phyloP scores from a whole-genome alignment of 306 rosid species.

The Morella rubra region DNA sequence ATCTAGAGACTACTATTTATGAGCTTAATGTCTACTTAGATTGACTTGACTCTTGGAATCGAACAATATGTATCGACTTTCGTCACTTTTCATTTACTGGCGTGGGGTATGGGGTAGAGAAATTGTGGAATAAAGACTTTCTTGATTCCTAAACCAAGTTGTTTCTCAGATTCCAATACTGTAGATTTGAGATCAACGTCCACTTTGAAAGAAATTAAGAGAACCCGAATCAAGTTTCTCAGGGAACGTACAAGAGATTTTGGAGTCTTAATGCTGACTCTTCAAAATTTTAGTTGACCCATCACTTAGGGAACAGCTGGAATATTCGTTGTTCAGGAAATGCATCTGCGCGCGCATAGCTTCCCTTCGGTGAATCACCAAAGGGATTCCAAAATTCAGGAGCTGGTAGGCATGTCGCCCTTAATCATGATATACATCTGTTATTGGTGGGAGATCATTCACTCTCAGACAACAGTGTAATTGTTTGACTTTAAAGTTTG shows the following conservation, averaged over 20 bases:
- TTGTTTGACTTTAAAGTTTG: too few species aligned
- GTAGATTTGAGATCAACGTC: not conserved
- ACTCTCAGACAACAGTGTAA: too few species aligned
- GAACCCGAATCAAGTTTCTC: not conserved
- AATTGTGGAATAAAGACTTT: not conserved
- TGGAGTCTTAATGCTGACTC: conserved; percentile 48
- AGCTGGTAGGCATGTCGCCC: too few species aligned
- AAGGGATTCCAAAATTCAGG: too few species aligned
- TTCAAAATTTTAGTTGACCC: conserved; percentile 37
- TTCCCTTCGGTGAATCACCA: too few species aligned
- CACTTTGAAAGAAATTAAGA: not conserved
- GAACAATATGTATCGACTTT: not conserved
- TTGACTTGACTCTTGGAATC: not conserved
- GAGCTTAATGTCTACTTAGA: not conserved
- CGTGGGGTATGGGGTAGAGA: not conserved
- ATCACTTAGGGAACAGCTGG: conserved; percentile 9
- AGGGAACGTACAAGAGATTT: not conserved
- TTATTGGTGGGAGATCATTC: too few species aligned
- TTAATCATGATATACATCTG: too few species aligned
- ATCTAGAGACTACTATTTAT: not conserved
- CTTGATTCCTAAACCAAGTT: conserved; percentile 1
- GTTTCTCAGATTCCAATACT: conserved; percentile 32
- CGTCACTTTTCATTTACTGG: not conserved
- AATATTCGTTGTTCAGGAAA: too few species aligned
- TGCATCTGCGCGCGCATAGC: too few species aligned